Percentiles rank a stretch among this genome's conserved stretches.
Evolutionary conservation across 163 green algal genomes (phyloP).

Genomic region (Trebouxiophyceae sp.): DNA sequence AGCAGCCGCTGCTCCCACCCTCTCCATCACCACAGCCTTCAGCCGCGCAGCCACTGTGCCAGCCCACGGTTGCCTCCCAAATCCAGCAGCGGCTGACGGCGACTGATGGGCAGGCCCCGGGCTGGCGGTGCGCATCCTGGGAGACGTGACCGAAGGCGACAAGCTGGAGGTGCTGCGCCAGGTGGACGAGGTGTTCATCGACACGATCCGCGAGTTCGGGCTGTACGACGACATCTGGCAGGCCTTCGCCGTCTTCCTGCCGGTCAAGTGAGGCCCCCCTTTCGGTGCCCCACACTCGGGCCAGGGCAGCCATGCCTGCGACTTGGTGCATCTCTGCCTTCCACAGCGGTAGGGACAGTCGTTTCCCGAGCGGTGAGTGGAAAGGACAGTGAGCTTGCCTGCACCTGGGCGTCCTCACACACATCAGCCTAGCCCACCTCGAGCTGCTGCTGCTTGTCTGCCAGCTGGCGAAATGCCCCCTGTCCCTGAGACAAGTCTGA

Average conservation of each 20-base stretch:
- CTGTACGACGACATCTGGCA: slow-evolving; percentile 99
- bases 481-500: too few species aligned
- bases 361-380: neutral
- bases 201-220: slow-evolving; percentile 84
- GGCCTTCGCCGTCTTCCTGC: slow-evolving; percentile 98
- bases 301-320: too few species aligned
- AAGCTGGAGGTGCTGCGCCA: slow-evolving; percentile 78
- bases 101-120: slow-evolving; percentile 75
- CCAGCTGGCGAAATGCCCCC: too few species aligned
- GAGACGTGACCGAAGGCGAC: slow-evolving; percentile 85
- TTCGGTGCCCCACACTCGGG: too few species aligned
- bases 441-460: neutral
- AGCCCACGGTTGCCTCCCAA: too few species aligned
- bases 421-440: neutral
- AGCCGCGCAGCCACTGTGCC: too few species aligned
- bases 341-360: too few species aligned
- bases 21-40: too few species aligned
- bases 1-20: too few species aligned
- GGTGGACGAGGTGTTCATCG: slow-evolving; percentile 96
- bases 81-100: too few species aligned
- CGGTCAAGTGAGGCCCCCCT: slow-evolving; percentile 60
- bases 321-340: too few species aligned
- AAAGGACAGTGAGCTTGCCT: neutral
- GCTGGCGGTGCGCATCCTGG: slow-evolving; percentile 91
- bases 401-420: neutral